Base-by-base conservation (phyloP, 148 eudicot species). In the Polygonum aviculare region DNA sequence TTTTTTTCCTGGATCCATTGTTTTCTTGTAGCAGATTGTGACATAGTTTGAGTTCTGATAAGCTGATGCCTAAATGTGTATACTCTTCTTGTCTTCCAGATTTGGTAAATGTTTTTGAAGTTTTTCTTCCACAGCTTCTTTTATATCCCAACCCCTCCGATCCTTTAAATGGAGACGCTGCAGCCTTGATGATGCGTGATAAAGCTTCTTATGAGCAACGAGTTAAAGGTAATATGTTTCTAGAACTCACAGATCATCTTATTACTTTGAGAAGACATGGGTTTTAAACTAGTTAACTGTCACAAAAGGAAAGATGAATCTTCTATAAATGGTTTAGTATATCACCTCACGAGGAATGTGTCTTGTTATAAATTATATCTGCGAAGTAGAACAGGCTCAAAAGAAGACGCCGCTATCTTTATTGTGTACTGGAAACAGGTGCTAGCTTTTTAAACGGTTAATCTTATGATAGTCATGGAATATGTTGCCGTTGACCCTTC, bases 91-190 rank as follows among this genome's bases (percentile, higher is more conserved):
- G 0, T 72, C 72, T 50, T 67, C 70, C 84, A 93, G 98, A 93
- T 82, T 77, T 93, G 75, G 96, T 93, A 19, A 93, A 93, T 81
- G 91, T 93, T 33, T 93, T 93, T 80, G 96, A 93, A 78, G 96
- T 90, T 75, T 93, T 93, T 78, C 87, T 93, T 75, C 98, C 98
- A 4, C 98, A 93, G 78, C 98, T 90, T 75, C 89, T 93, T 50
- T 69, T 93, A 73, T 93, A 93, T 80, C 96, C 98, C 35, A 93
- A 93, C 77, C 94, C 96, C 18, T 88, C 96, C 2, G 94, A 91
- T 84, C 98, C 98, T n/a, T 81, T 93, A 82, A 93, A 93, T 82
- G 91, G 90, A 41, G 96, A 91, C 50, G 98, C 98, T 48, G 98
- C 96, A 62, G 90, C 98, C 63, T 79, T 91, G 75, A 81, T 90